Conservation (phyloP, 2,329 filamentous ascomycete species). For the Neonectria magnoliae region DNA sequence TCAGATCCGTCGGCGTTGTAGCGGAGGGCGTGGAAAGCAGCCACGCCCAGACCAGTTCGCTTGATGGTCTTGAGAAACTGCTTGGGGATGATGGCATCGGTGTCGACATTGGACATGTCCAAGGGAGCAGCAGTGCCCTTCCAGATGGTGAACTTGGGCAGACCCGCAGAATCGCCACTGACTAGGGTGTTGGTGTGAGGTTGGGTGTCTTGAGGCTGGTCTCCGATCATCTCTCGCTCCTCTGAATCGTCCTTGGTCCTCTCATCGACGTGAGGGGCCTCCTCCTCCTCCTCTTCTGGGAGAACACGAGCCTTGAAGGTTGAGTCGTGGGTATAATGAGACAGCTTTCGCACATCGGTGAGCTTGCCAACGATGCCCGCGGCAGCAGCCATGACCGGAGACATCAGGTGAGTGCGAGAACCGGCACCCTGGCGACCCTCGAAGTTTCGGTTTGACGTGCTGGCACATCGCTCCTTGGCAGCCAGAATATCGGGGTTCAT, state of each 20-base stretch:
- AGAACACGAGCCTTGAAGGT: constrained; percentile 67
- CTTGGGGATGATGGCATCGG: constrained; percentile 99
- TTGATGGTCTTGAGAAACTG: constrained; percentile 99
- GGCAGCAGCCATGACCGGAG: constrained; percentile 94
- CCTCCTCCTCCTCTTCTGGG: constrained; percentile 32
- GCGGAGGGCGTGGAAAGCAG: constrained; percentile 87
- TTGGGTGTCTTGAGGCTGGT: constrained; percentile 70
- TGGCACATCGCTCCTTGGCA: constrained; percentile 91
- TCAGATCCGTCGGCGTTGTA: constrained; percentile 79
- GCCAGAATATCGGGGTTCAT: constrained; percentile 99
- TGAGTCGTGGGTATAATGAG: constrained; percentile 66
- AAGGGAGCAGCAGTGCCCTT: constrained; percentile 90
- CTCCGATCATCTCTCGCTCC: constrained; percentile 63
- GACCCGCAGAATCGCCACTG: constrained; percentile 63
- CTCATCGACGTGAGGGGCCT: constrained; percentile 60
- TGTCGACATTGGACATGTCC: constrained; percentile 92
- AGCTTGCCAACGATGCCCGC: constrained; percentile 91
- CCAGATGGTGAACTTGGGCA: constrained; percentile 84
- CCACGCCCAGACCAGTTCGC: constrained; percentile 88
- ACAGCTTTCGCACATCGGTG: constrained; percentile 86
- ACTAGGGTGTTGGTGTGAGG: constrained; percentile 72
- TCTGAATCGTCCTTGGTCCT: constrained; percentile 60
- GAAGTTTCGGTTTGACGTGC: constrained; percentile 97
- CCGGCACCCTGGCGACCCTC: constrained; percentile 94
- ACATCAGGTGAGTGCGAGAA: constrained; percentile 94